Base-by-base conservation (phyloP, 495 filamentous ascomycete species). In the Chlorociboria aeruginascens region DNA sequence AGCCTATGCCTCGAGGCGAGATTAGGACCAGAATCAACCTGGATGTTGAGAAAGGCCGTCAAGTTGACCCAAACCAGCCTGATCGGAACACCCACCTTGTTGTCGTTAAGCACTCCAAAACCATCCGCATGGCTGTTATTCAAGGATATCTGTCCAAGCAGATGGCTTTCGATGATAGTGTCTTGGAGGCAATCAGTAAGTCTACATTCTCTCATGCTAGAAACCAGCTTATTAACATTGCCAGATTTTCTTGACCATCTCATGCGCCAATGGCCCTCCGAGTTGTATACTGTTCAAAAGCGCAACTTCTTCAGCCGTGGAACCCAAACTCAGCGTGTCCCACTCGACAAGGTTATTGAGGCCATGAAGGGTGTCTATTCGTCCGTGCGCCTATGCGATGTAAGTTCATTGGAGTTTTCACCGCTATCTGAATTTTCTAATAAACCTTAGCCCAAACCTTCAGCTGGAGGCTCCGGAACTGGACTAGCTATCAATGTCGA, bases 291-390 rank as follows among this genome's bases (percentile, higher is more conserved):
- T 1, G 66, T 73, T 0, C 78, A 93, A 57, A 88, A 83, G 61
- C 82, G 86, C 17, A 82, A 77, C 1, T 93, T 92, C 66, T 94
- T 89, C 60, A 42, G 35, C 30, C 40, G 35, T 6, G 81, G 81
- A 37, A 49, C 52, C 3, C 20, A 25, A 2, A 2, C 20, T 4
- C 33, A 39, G 1, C 43, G 45, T 9, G 10, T 16, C 8, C 3
- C 50, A 32, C 41, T 60, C 44, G 57, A 60, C 43, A 46, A 60
- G 25, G 38, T 52, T 13, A 72, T 90, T 14, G 76, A 87, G 49
- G 85, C 83, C 11, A 79, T 86, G 68, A 90, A 89, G 55, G 89
- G 88, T 37, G 79, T 88, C 28, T 96, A 92, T 51, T 73, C 85
- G 32, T 83, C 86, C 9, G 79, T 94, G 45, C 76, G 85, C 38